These are phyloP conservation scores for Eucalyptus grandis DNA, from an alignment of 345 rosid genomes.

Conservation along the genomic window DNA sequence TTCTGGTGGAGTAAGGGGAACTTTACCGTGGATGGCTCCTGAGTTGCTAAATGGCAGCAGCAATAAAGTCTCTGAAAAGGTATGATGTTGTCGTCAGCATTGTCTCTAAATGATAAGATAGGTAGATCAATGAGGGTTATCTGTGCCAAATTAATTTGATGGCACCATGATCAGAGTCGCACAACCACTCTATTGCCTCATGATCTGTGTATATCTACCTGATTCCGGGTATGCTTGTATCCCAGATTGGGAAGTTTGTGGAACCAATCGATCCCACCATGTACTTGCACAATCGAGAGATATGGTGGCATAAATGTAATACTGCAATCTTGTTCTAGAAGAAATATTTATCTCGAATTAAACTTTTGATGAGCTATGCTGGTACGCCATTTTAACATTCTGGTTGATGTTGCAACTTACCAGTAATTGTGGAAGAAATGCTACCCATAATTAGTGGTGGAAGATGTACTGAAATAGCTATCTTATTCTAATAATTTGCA, in stretches of 20 bases:
- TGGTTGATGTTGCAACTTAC: neutral
- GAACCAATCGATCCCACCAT: neutral
- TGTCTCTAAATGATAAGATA: neutral
- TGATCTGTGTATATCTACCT: neutral
- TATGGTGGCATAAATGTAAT: neutral
- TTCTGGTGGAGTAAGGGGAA: slow-evolving; percentile 93
- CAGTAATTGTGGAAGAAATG: neutral
- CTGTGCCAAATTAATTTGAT: neutral
- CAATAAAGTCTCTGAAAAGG: slow-evolving; percentile 80
- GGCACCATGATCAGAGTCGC: neutral
- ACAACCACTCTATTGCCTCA: neutral
- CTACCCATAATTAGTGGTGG: neutral
- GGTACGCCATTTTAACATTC: neutral
- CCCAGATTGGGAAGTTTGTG: neutral
- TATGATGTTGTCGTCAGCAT: neutral
- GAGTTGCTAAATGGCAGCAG: slow-evolving; percentile 73
- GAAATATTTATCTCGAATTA: neutral
- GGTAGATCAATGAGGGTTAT: neutral
- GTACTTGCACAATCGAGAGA: neutral
- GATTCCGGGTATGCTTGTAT: neutral
- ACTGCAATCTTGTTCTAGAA: neutral
- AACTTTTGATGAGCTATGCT: neutral
- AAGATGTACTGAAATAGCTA: neutral
- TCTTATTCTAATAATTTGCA: neutral
- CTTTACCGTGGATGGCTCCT: slow-evolving; percentile 99